phyloP scores from a whole-genome alignment of 2,329 filamentous ascomycete species.

The Sporothrix pallida region DNA sequence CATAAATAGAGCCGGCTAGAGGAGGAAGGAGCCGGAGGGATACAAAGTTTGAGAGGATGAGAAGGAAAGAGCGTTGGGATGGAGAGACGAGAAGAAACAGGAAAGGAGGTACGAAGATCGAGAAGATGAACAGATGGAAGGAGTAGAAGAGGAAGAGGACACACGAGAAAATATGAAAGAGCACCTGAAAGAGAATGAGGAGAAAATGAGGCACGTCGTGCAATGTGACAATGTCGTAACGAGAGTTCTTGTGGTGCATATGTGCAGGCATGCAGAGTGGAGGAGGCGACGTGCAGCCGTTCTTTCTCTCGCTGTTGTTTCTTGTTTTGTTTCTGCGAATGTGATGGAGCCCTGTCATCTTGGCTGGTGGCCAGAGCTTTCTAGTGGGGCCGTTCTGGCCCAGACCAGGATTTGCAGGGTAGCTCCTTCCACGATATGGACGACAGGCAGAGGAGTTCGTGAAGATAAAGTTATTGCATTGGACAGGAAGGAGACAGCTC shows the following conservation, averaged over 20 bases:
- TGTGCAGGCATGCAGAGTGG: conserved; percentile 12
- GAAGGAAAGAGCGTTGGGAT: conserved; percentile 11
- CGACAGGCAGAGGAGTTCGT: not conserved
- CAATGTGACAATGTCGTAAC: conserved; percentile 22
- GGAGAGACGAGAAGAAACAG: not conserved
- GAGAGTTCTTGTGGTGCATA: conserved; percentile 14
- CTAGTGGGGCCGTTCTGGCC: conserved; percentile 16
- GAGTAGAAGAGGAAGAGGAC: not conserved
- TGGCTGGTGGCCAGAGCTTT: conserved; percentile 9
- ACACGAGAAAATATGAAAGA: not conserved
- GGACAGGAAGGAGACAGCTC: not conserved
- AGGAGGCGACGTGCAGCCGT: conserved; percentile 17
- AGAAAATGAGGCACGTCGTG: conserved; percentile 11
- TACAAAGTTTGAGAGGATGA: not conserved
- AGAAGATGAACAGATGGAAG: not conserved
- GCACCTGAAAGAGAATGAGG: not conserved
- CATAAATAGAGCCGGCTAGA: conserved; percentile 3
- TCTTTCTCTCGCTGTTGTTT: conserved; percentile 26
- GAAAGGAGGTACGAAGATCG: not conserved
- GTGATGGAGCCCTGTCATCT: conserved; percentile 15
- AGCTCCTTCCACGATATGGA: conserved; percentile 16
- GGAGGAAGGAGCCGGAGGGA: conserved; percentile 14
- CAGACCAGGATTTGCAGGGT: not conserved
- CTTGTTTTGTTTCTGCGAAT: conserved; percentile 25
- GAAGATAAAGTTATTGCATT: not conserved